Conservation (phyloP, 495 filamentous ascomycete species). For the Penicillium soppii region DNA sequence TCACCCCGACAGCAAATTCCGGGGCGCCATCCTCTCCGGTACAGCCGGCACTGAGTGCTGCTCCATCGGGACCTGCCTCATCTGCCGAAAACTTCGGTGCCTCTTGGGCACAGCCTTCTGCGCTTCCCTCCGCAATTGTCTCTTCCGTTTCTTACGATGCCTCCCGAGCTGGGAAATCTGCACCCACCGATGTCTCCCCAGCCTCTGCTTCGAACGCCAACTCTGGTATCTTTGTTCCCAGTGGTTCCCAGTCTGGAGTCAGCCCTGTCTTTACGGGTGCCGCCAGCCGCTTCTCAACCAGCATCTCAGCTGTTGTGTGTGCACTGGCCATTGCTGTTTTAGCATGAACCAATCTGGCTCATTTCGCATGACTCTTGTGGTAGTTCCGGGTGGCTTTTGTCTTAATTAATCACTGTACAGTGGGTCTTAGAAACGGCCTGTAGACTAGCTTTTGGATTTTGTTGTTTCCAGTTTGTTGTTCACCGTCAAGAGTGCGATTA, state of each 20-base stretch:
- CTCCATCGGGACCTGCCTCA: not conserved
- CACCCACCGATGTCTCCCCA: slow-evolving; percentile 10
- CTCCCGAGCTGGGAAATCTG: slow-evolving; percentile 14
- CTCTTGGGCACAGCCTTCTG: not conserved
- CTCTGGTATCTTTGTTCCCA: slow-evolving; percentile 3
- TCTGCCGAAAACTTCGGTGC: not conserved
- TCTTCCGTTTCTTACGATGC: slow-evolving; percentile 2
- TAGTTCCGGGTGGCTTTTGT: not conserved
- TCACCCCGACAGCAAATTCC: not conserved
- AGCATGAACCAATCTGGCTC: slow-evolving; percentile 7
- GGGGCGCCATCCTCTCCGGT: not conserved
- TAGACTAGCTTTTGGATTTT: not conserved
- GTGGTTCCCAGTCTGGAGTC: slow-evolving; percentile 14
- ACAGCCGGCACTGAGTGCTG: not conserved
- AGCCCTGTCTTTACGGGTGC: slow-evolving; percentile 31
- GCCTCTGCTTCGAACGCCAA: not conserved
- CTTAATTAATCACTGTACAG: slow-evolving; percentile 10
- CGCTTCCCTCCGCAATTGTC: not conserved
- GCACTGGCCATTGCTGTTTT: slow-evolving; percentile 20
- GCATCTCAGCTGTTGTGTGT: slow-evolving; percentile 15
- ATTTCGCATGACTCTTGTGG: not conserved
- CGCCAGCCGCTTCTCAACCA: slow-evolving; percentile 24
- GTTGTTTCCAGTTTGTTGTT: not conserved
- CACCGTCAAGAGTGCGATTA: not conserved
- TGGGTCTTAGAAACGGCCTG: slow-evolving; percentile 4